Evolutionary conservation across 306 rosid species (phyloP), one percentile per base, ranked within the genome.

Genomic region (Ormosia emarginata): DNA sequence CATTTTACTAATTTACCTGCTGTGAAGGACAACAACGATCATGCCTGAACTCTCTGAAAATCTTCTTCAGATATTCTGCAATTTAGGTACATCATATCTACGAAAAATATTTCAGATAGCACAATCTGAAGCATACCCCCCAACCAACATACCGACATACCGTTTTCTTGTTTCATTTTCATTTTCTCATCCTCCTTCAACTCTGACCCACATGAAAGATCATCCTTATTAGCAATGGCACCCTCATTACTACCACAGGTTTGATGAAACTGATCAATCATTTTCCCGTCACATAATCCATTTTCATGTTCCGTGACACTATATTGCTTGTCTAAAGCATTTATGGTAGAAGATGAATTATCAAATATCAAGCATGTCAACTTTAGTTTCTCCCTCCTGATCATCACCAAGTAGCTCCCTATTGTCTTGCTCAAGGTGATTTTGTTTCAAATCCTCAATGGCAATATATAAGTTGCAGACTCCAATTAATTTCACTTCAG

Each of bases 21-120:
- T 67, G 83, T 78, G 91, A 39, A 18, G 87, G 97, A 77, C 83
- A 62, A 55, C 94, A 89, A 55, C 84, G 71, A 14, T 68, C 57
- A 83, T 94, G 97, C 85, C 98, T 86, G 71, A 94, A 92, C 88
- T 91, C 94, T 44, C 89, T 71, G 37, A 82, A 90, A 85, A 92
- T 97, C 87, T 85, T 89, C 74, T 66, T 87, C 62, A 91, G 90
- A 73, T 94, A 94, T 72, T 90, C 81, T 92, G 78, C 83, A 94
- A 90, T 82, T 91, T 89, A 2, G 92, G 95, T 14, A 83, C 89
- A 88, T 94, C 98, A 73, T 94, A 82, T 83, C 97, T 89, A 47
- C 97, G 83, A 66, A 94, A 94, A 75, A 94, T 91, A 89, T 92
- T 97, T 97, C 98, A 92, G 5, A 94, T 70, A 55, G 97, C 97